These are phyloP conservation scores for Fragaria vesca DNA, from an alignment of 306 rosid species.

Conservation along the genomic window DNA sequence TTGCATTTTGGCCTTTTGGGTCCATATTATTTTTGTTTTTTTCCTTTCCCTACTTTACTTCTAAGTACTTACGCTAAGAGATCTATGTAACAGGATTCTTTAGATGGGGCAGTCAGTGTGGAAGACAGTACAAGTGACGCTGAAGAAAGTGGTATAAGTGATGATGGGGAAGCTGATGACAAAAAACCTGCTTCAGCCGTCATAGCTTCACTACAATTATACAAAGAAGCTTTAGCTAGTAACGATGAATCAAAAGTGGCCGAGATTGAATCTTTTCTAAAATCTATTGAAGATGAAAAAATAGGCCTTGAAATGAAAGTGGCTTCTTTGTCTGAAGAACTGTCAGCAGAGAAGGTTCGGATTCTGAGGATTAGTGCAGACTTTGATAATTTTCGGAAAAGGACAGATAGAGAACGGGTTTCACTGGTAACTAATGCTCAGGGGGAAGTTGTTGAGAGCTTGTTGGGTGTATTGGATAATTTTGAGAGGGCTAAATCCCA, in stretches of 20 bases:
- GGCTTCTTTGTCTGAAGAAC: conserved; percentile 57
- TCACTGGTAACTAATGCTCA: conserved; percentile 84
- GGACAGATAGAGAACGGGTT: conserved; percentile 88
- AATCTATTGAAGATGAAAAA: conserved; percentile 74
- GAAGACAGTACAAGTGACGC: conserved; percentile 39
- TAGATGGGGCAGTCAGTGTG: conserved; percentile 46
- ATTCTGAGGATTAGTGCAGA: conserved; percentile 90
- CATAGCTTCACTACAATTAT: conserved; percentile 49
- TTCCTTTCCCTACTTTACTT: not conserved
- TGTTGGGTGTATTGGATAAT: conserved; percentile 79
- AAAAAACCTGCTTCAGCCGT: conserved; percentile 55
- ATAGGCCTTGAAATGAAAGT: conserved; percentile 48
- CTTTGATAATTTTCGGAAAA: conserved; percentile 92
- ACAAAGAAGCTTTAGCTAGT: conserved; percentile 71
- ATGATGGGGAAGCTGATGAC: conserved; percentile 44
- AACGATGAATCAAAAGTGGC: conserved; percentile 61
- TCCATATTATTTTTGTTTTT: not conserved
- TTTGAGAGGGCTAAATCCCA: conserved; percentile 93
- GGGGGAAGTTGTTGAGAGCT: conserved; percentile 87
- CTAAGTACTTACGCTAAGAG: conserved; percentile 24
- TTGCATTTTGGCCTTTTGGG: not conserved
- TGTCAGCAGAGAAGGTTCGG: conserved; percentile 60
- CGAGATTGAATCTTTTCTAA: conserved; percentile 65
- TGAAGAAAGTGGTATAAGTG: conserved; percentile 30
- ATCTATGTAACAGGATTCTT: conserved; percentile 63